Evolutionary conservation across 805 yeast genomes (phyloP), one percentile per base, ranked within the genome.

Genomic region (Citeromyces nyonsensis): DNA sequence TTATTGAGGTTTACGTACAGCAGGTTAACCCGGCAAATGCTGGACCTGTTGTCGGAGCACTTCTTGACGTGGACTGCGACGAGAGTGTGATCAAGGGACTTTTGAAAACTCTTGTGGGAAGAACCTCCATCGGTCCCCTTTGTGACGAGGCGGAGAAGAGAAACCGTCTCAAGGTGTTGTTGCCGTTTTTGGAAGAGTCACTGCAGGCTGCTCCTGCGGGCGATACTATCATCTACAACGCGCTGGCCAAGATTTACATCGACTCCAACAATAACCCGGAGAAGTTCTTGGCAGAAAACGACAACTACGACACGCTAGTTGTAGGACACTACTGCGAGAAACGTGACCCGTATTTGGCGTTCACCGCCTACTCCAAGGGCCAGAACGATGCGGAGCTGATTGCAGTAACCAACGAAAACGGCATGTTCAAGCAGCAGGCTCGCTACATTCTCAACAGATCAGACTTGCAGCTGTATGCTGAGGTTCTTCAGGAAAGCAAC

Each of bases 351-450:
- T 91, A 84, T 60, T 66, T 91, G 52, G 99, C 98, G 20, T 91
- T 84, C 57, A 91, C 91, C 59, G 94, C 95, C 33, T 91, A 91
- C 57, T 94, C 93, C 39, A 88, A 86, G 60, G 99, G 99, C 51
- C 63, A 68, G 34, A 86, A 88, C 47, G 95, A 91, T 53, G 77
- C 66, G 36, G 98, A 91, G 54, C 69, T 91, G 48, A 72, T 91
- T 47, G 66, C 71, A 49, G 85, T 91, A 56, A 91, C 98, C 43
- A 91, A 91, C 55, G 97, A 91, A 49, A 91, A 91, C 56, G 72
- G 91, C 45, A 91, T 91, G 99, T 91, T 81, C 69, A 91, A 91
- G 57, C 88, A 91, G 59, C 98, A 91, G 65, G 97, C 97, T n/a
- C 77, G 97, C 55, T 91, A 91, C 52, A 66, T 91, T 46, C 69